Evolutionary conservation across 768 basidiomycete genomes (phyloP).

Genomic region (Panus rudis): DNA sequence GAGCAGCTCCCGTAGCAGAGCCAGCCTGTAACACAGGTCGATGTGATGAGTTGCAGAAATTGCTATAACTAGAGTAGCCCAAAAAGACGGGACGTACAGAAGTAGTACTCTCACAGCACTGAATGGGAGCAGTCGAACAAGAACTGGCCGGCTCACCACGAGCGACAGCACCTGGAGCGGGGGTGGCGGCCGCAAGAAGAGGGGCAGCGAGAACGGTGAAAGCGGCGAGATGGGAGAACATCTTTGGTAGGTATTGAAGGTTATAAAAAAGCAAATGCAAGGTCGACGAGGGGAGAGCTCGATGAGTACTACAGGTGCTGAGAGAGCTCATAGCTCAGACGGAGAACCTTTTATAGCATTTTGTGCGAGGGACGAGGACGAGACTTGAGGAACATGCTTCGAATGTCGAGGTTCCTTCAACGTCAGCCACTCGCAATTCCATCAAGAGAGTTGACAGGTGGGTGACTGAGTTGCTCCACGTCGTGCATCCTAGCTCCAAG

Average conservation of each 20-base stretch:
- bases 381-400: too few species aligned
- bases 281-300: too few species aligned
- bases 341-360: too few species aligned
- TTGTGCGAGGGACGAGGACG: too few species aligned
- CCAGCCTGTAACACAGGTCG: background rate
- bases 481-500: too few species aligned
- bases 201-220: conserved; percentile 5
- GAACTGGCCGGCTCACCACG: background rate
- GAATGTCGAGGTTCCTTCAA: too few species aligned
- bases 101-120: conserved; percentile 9
- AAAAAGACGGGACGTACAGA: background rate
- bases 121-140: conserved; percentile 9
- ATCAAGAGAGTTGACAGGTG: too few species aligned
- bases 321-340: too few species aligned
- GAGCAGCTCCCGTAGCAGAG: background rate
- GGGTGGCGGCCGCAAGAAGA: conserved; percentile 7
- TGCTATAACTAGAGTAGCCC: background rate
- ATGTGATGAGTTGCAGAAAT: background rate
- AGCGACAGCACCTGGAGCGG: conserved; percentile 2
- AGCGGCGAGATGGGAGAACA: conserved; percentile 12
- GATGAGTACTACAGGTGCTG: too few species aligned
- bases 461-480: too few species aligned
- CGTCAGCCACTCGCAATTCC: too few species aligned
- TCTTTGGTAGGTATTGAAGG: conserved; percentile 2
- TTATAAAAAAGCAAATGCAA: background rate